Conservation (phyloP, 1,284 basidiomycete species). For the Cryptococcus hybrid region DNA sequence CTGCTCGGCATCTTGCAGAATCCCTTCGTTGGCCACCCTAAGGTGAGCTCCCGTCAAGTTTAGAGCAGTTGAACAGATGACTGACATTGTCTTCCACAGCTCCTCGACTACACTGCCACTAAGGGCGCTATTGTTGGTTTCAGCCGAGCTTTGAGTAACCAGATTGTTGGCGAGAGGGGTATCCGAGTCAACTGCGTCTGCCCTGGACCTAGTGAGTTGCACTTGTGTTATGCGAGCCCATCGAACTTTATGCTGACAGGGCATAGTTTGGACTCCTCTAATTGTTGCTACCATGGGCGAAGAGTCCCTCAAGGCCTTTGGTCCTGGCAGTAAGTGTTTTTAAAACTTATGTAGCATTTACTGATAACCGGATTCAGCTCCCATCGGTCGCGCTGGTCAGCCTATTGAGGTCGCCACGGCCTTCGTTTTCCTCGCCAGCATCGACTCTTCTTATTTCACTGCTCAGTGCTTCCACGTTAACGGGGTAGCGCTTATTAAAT, state of each 20-base stretch:
- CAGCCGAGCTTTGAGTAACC: slow-evolving; percentile 55
- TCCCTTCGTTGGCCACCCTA: slow-evolving; percentile 56
- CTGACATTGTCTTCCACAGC: slow-evolving; percentile 22
- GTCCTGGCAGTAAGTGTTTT: slow-evolving; percentile 38
- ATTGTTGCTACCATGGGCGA: slow-evolving; percentile 56
- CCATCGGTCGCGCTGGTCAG: slow-evolving; percentile 59
- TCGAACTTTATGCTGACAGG: neutral
- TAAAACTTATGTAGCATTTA: neutral
- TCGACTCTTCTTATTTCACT: slow-evolving; percentile 58
- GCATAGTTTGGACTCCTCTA: slow-evolving; percentile 57
- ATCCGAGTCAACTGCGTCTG: slow-evolving; percentile 58
- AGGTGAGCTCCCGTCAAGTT: slow-evolving; percentile 7
- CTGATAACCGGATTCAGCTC: slow-evolving; percentile 24
- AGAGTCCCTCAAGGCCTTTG: slow-evolving; percentile 54
- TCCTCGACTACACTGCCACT: slow-evolving; percentile 60
- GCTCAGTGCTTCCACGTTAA: slow-evolving; percentile 43
- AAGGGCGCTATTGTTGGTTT: slow-evolving; percentile 60
- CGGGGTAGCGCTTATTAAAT: slow-evolving; percentile 29
- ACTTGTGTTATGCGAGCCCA: neutral
- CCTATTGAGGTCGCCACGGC: slow-evolving; percentile 59
- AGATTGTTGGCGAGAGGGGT: slow-evolving; percentile 57
- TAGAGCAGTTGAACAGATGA: neutral
- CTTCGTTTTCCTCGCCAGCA: slow-evolving; percentile 58
- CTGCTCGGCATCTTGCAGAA: slow-evolving; percentile 13
- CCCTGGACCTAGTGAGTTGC: slow-evolving; percentile 48